A percentile compares a stretch with the other conserved stretches of the same genome.
Evolutionary conservation across 2,329 filamentous ascomycete species (phyloP).

Genomic region (Ilyonectria robusta): DNA sequence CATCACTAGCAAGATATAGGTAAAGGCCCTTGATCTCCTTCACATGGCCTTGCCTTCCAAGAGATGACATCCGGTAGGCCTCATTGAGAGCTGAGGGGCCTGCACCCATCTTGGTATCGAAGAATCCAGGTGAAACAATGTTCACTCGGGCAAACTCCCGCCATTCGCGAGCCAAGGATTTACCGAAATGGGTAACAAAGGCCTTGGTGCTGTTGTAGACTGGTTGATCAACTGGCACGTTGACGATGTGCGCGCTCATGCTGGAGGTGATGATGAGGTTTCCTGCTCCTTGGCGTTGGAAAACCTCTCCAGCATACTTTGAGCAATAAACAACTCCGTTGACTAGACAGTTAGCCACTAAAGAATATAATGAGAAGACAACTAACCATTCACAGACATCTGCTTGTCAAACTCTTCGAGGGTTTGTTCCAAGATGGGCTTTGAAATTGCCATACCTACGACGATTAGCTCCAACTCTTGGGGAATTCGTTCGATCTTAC

Average conservation of each 20-base stretch:
- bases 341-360: conserved; percentile 35
- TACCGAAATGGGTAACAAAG: conserved; percentile 66
- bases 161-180: conserved; percentile 67
- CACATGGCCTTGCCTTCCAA: conserved; percentile 71
- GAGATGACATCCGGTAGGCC: conserved; percentile 61
- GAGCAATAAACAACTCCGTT: conserved; percentile 61
- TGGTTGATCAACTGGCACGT: conserved; percentile 64
- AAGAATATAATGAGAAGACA: too few relatives aligned
- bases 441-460: conserved; percentile 64
- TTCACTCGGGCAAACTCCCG: conserved; percentile 68
- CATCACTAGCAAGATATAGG: conserved; percentile 64
- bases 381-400: conserved; percentile 67
- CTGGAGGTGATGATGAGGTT: conserved; percentile 65
- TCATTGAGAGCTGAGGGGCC: conserved; percentile 59
- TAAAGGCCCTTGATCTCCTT: conserved; percentile 75
- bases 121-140: conserved; percentile 61
- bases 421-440: conserved; percentile 67
- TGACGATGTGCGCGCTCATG: conserved; percentile 63
- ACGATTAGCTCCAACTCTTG: conserved; percentile 55
- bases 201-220: conserved; percentile 69
- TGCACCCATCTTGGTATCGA: conserved; percentile 66
- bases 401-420: conserved; percentile 65
- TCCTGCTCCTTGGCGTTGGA: conserved; percentile 57
- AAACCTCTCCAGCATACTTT: conserved; percentile 58
- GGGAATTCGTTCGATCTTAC: conserved; percentile 43